Conservation (phyloP, 169 alveolate species). For the Plasmodium cynomolgi region DNA sequence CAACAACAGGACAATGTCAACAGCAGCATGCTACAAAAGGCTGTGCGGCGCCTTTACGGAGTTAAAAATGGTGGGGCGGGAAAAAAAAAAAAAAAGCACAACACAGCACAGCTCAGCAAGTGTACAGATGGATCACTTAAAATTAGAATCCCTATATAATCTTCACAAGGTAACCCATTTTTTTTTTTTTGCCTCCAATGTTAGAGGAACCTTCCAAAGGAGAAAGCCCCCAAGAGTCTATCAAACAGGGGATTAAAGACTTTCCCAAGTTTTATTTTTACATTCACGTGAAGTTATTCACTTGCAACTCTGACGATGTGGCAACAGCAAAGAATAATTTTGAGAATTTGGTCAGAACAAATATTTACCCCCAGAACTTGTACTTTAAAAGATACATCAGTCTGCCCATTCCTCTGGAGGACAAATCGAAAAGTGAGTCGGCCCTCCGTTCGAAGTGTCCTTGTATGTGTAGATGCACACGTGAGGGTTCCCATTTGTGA, state of each 20-base stretch:
- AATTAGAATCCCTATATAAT: neutral
- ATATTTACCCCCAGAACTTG: constrained; percentile 54
- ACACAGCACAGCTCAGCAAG: neutral
- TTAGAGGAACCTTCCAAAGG: constrained; percentile 28
- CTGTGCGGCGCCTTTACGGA: constrained; percentile 71
- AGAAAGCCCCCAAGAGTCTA: constrained; percentile 27
- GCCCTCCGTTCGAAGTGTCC: neutral
- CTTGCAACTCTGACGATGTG: constrained; percentile 51
- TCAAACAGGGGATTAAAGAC: constrained; percentile 5
- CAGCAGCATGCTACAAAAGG: constrained; percentile 57
- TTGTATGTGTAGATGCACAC: neutral
- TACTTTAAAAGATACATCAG: constrained; percentile 63
- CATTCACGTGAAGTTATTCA: constrained; percentile 58
- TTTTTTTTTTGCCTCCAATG: neutral
- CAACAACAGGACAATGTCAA: constrained; percentile 57
- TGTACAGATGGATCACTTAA: neutral
- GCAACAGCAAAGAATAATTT: constrained; percentile 23
- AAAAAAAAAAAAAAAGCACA: neutral
- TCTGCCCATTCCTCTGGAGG: constrained; percentile 71
- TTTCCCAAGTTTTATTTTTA: constrained; percentile 60
- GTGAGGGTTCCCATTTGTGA: neutral
- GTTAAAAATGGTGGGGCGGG: constrained; percentile 15
- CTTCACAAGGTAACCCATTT: neutral
- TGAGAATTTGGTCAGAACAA: constrained; percentile 57
- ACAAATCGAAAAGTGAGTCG: constrained; percentile 64